Conservation (phyloP, 2,329 filamentous ascomycete genomes). For the Scytalidium lignicola region DNA sequence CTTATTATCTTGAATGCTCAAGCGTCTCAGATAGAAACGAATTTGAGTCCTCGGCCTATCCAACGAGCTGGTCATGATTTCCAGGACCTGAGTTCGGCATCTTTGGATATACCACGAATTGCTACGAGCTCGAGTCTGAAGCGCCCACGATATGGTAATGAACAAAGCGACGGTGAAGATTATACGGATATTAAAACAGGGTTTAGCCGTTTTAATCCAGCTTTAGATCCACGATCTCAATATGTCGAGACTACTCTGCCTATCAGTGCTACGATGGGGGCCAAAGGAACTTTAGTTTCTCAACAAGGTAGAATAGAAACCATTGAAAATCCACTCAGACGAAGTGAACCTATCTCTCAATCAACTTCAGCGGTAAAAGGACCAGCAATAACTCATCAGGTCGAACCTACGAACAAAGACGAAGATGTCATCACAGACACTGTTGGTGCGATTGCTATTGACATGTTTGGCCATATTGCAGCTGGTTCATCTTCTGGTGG, state of each 20-base stretch:
- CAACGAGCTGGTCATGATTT: too few relatives aligned
- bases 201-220: background rate
- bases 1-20: background rate
- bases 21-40: background rate
- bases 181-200: background rate
- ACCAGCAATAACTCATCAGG: background rate
- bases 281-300: too few relatives aligned
- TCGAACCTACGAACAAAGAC: conserved; percentile 1
- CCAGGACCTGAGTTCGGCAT: background rate
- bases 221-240: too few relatives aligned
- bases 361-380: conserved; percentile 1
- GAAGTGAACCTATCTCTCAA: too few relatives aligned
- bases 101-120: background rate
- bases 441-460: conserved; percentile 91
- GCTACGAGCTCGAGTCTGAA: background rate
- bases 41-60: too few relatives aligned
- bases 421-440: conserved; percentile 79
- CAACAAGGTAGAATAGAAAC: too few relatives aligned
- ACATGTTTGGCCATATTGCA: conserved; percentile 79
- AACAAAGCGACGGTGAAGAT: background rate
- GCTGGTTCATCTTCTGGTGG: conserved; percentile 94
- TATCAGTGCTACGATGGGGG: too few relatives aligned
- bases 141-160: background rate
- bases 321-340: too few relatives aligned
- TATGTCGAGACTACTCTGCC: too few relatives aligned